phyloP scores from a whole-genome alignment of 2,329 filamentous ascomycete genomes.

The Ophiostoma sp. region DNA sequence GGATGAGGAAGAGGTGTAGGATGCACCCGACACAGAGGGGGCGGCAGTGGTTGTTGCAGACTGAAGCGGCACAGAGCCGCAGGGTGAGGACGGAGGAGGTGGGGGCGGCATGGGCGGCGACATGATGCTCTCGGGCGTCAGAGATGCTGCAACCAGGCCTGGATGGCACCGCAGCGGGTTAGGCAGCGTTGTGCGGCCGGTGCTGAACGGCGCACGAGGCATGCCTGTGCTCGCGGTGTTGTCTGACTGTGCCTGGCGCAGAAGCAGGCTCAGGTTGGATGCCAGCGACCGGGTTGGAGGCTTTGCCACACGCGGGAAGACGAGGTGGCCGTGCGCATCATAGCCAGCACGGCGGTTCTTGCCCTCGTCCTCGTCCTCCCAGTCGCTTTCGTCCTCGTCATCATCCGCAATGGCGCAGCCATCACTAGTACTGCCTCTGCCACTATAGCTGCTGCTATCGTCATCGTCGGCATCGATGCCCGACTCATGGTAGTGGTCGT shows the following conservation, averaged over 20 bases:
- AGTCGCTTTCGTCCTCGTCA: conserved; percentile 13
- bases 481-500: background rate
- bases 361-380: conserved; percentile 14
- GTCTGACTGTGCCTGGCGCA: conserved; percentile 4
- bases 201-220: background rate
- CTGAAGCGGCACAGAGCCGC: background rate
- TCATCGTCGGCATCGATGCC: background rate
- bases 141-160: background rate
- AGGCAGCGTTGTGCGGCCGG: background rate
- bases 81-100: conserved; percentile 13
- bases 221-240: background rate
- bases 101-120: conserved; percentile 15
- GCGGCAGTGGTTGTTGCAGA: background rate
- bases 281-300: conserved; percentile 14
- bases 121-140: background rate
- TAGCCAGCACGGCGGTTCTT: background rate
- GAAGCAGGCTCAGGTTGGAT: conserved; percentile 17
- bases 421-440: background rate
- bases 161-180: conserved; percentile 23
- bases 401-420: conserved; percentile 1
- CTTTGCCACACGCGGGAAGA: background rate
- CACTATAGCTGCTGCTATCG: background rate
- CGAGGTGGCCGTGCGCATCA: background rate
- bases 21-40: background rate
- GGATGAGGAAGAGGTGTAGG: background rate